phyloP scores from a whole-genome alignment of 331 rosid genomes.

The Malus hybrid region DNA sequence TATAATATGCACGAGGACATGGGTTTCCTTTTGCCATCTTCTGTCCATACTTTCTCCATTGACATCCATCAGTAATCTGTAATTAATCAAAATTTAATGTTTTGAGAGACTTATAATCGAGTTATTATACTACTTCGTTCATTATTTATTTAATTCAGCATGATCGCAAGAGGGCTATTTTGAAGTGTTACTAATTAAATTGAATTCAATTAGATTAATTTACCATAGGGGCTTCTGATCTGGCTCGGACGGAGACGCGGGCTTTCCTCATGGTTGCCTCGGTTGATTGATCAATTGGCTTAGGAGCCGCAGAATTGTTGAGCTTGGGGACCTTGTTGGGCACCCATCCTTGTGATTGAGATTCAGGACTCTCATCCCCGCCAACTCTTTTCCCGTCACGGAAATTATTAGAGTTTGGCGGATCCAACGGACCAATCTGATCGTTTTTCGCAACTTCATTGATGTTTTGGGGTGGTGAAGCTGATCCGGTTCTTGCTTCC shows the following conservation, averaged over 20 bases:
- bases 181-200: neutral
- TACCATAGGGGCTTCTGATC: constrained; percentile 96
- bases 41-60: constrained; percentile 97
- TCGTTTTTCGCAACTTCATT: constrained; percentile 7
- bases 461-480: constrained; percentile 56
- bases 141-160: neutral
- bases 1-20: constrained; percentile 92
- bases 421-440: constrained; percentile 4
- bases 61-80: constrained; percentile 97
- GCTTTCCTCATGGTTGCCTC: constrained; percentile 97
- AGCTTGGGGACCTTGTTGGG: constrained; percentile 56
- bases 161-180: neutral
- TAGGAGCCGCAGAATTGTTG: constrained; percentile 15
- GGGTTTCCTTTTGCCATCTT: constrained; percentile 99
- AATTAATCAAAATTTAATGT: neutral
- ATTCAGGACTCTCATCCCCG: constrained; percentile 73
- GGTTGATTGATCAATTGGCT: constrained; percentile 47
- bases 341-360: constrained; percentile 65
- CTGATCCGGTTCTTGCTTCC: constrained; percentile 65
- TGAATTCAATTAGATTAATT: neutral
- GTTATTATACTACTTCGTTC: neutral
- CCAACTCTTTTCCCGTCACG: constrained; percentile 20
- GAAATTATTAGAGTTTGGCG: neutral
- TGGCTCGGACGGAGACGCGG: constrained; percentile 89
- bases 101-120: neutral